These are phyloP conservation scores for Trypanosomatidae sp. DNA, from an alignment of 208 protist species.

Conservation along the genomic window DNA sequence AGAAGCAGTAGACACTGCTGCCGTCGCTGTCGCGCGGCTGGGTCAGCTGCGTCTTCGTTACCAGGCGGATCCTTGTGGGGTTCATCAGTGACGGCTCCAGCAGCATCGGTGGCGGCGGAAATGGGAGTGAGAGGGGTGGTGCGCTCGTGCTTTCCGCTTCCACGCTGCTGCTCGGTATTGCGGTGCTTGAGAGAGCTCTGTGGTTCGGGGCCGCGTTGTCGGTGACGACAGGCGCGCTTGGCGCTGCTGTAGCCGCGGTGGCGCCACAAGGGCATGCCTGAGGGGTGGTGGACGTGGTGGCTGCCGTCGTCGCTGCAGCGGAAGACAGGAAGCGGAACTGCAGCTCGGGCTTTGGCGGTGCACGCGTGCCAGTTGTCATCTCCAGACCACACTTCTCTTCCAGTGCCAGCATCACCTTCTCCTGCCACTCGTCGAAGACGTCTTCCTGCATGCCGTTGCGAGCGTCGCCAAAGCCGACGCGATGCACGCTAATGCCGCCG, in stretches of 20 bases:
- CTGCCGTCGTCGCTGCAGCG: neutral
- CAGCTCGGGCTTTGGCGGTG: conserved; percentile 48
- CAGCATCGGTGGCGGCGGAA: conserved; percentile 43
- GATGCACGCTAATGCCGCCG: conserved; percentile 52
- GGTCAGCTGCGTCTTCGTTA: conserved; percentile 40
- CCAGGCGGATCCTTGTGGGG: conserved; percentile 45
- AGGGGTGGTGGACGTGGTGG: neutral
- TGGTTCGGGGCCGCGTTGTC: neutral
- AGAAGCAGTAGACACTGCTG: conserved; percentile 57
- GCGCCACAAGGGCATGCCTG: neutral
- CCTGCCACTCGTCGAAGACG: conserved; percentile 73
- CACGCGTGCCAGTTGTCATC: conserved; percentile 19
- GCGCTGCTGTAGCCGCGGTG: neutral
- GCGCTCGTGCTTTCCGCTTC: neutral
- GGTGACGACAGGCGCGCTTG: neutral
- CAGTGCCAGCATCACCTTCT: conserved; percentile 48
- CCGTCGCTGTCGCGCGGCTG: conserved; percentile 41
- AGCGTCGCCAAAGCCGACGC: conserved; percentile 65
- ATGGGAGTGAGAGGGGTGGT: conserved; percentile 16
- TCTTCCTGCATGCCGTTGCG: conserved; percentile 53
- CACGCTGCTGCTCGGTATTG: neutral
- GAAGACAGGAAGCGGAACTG: conserved; percentile 26
- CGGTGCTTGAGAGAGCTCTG: neutral
- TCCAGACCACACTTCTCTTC: conserved; percentile 33
- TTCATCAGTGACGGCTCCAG: conserved; percentile 55